Base-by-base conservation (phyloP, 2,329 filamentous ascomycete genomes). In the Alternaria hordeiaustralica region DNA sequence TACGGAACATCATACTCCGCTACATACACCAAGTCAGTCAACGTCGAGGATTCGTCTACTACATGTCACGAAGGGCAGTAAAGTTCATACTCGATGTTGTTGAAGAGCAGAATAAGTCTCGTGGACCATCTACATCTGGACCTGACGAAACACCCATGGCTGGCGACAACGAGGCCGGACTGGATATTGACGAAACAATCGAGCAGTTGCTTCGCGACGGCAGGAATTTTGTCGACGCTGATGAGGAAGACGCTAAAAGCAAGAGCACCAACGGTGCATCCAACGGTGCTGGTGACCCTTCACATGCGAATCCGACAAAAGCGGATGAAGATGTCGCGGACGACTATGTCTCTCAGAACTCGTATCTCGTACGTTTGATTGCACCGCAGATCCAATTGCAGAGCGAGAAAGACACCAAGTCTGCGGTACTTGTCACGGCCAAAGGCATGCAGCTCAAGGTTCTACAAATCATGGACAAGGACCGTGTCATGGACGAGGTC, bases 391-490 rank as follows among this genome's bases (percentile, higher is more conserved):
- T 99, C 63, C 96, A 99, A 78, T 86, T 99, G 47, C 95, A 99
- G 77, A 98, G 96, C 78, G 96, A 99, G 76, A 98, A 97, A 85
- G 98, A 99, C 79, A 91, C 91, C 65, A 97, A 97, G 79, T 92
- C 97, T 61, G 96, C 96, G n/a, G 92, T 97, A 6, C 85, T 99
- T n/a, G 90, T 98, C 50, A 96, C 95, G 4, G 94, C 94, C 26
- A 98, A 98, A 80, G 93, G 94, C 57, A 99, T 99, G 94, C 94
- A 98, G 79, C 88, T 98, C 60, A 98, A 98, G 82, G 92, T 99
- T 11, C 88, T 99, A 20, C 95, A 97, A 69, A 95, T 99, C 73
- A 97, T 98, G 92, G 96, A 99, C 82, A 97, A 97, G 80, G 91
- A 94, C 73, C 88, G 96, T 64, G 88, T 98, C 60, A 94, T 90